Conservation (phyloP, 2,329 filamentous ascomycete species). For the Phialocephala subalpina region DNA sequence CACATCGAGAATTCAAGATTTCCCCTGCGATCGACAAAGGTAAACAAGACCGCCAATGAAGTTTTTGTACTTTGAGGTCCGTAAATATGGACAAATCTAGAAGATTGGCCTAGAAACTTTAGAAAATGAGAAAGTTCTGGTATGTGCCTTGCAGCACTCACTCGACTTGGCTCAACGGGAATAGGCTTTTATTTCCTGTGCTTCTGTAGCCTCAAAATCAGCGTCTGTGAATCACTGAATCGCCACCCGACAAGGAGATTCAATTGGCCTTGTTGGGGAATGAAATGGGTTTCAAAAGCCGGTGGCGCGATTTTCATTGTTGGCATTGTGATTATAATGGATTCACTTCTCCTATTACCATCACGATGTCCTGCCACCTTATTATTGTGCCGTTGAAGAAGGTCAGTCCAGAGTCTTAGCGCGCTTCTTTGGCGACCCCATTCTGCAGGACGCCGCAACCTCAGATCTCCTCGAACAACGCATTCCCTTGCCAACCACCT, state of each 20-base stretch:
- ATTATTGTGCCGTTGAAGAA: not conserved
- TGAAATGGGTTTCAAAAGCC: not conserved
- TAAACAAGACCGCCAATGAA: not conserved
- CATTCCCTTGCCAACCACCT: slow-evolving; percentile 19
- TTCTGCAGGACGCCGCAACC: slow-evolving; percentile 3
- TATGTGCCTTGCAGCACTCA: slow-evolving; percentile 6
- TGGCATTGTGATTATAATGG: not conserved
- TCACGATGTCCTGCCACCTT: not conserved
- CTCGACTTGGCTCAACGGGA: not conserved
- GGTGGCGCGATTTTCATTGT: not conserved
- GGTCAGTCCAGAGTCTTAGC: not conserved
- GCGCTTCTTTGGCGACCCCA: not conserved
- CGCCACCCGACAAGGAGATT: not conserved
- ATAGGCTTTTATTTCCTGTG: not conserved
- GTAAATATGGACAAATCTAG: not conserved
- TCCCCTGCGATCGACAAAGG: not conserved
- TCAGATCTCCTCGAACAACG: slow-evolving; percentile 9
- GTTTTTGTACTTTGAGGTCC: not conserved
- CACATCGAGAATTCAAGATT: slow-evolving; percentile 1
- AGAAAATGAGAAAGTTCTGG: slow-evolving; percentile 15
- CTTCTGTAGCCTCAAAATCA: not conserved
- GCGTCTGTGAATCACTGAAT: not conserved
- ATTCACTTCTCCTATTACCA: not conserved
- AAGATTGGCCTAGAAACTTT: not conserved
- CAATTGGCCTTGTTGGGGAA: not conserved